Evolutionary conservation across 495 filamentous ascomycete genomes (phyloP), one percentile per base, ranked within the genome.

Genomic region (Aspergillus cristatus): DNA sequence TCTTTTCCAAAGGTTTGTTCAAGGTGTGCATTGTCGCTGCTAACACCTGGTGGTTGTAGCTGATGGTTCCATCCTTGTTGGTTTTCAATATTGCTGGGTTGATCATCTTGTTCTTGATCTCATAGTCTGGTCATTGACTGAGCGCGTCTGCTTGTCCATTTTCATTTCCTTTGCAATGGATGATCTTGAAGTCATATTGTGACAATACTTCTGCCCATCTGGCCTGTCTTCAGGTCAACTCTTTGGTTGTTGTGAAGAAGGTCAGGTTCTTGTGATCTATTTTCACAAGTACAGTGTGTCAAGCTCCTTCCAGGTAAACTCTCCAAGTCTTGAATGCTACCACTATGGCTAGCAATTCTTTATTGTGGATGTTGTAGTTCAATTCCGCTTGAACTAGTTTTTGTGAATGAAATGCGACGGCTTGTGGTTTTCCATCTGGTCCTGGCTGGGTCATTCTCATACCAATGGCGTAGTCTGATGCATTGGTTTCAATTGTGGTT

Each of bases 211-310:
- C 34, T 16, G 15, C 12, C 29, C 18, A 51, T 36, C 38, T 11
- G 1, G 32, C 42, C 32, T 56, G 34, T 31, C 38, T 22, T 41
- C 30, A 14, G 3, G 11, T 48, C 6, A 59, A 26, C 16, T 33
- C 22, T 24, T 54, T 52, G 4, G 17, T 45, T 6, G 12, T 47
- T 2, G 32, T 48, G n/a, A 58, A 58, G 6, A 20, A 41, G 13
- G 29, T 37, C 0, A 57, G 46, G 33, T 48, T 54, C 14, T 43
- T 32, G 14, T 55, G 26, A 32, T 59, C 47, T 1, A 30, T 48
- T 20, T 41, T 43, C 5, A 53, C 40, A 2, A 40, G 37, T 6
- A 51, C 15, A 16, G 18, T 7, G 11, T 55, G 14, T 2, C 36
- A 28, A n/a, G 20, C 34, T 34, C 33, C 40, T 35, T 50, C 18